Evolutionary conservation across 1,139 yeast genomes (phyloP).

Genomic region (Kodamaea sp.): DNA sequence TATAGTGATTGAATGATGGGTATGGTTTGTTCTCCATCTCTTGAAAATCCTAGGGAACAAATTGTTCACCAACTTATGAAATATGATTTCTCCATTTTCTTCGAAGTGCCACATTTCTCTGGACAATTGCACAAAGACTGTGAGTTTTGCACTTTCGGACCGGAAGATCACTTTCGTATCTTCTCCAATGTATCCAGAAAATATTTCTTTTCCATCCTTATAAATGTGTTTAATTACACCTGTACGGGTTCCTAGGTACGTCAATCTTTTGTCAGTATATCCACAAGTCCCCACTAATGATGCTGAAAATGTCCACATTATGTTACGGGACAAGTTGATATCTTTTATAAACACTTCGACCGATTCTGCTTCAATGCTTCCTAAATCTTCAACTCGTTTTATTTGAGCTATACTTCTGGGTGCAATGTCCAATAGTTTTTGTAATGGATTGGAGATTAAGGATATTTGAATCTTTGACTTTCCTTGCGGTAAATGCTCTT

Average conservation of each 20-base stretch:
- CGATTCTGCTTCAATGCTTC: conserved; percentile 69
- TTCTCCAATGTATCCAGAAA: conserved; percentile 66
- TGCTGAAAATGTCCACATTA: conserved; percentile 86
- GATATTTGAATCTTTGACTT: conserved; percentile 47
- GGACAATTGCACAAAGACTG: conserved; percentile 84
- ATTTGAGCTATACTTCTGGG: conserved; percentile 64
- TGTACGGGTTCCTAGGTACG: conserved; percentile 59
- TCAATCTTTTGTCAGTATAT: conserved; percentile 63
- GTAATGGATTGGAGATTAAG: conserved; percentile 62
- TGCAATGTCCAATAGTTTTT: conserved; percentile 62
- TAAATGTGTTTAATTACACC: conserved; percentile 69
- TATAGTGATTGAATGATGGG: conserved; percentile 90
- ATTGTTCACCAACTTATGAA: conserved; percentile 88
- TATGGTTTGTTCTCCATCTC: conserved; percentile 81
- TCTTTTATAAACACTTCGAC: conserved; percentile 84
- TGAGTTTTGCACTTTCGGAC: conserved; percentile 84
- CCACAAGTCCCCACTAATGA: conserved; percentile 63
- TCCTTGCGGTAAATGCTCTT: conserved; percentile 3
- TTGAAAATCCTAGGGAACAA: conserved; percentile 87
- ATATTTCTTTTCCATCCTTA: conserved; percentile 65
- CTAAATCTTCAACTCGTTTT: conserved; percentile 36
- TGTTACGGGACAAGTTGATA: conserved; percentile 80
- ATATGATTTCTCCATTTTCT: conserved; percentile 92
- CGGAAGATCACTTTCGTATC: conserved; percentile 81
- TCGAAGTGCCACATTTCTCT: conserved; percentile 99